Evolutionary conservation across 1,284 basidiomycete species (phyloP).

Genomic region (Clitocybe nebularis): DNA sequence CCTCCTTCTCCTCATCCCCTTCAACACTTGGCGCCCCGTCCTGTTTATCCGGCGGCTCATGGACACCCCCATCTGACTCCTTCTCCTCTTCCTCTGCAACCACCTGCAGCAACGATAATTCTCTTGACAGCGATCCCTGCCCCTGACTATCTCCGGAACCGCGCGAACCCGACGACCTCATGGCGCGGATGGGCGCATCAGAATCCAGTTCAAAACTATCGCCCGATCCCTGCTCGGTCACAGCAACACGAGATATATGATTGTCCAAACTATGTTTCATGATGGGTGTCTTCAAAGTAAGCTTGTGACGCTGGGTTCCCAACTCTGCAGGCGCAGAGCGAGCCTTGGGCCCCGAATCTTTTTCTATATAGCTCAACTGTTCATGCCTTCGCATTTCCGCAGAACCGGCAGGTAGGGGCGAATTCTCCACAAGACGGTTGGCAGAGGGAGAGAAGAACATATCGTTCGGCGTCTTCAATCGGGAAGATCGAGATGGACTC

Average conservation of each 20-base stretch:
- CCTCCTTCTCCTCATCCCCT: slow-evolving; percentile 21
- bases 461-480: background rate
- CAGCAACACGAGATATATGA: background rate
- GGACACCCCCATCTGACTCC: slow-evolving; percentile 11
- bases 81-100: slow-evolving; percentile 13
- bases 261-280: slow-evolving; percentile 14
- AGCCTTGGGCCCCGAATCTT: background rate
- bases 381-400: background rate
- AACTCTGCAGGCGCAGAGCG: slow-evolving; percentile 54
- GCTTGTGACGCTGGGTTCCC: slow-evolving; percentile 30
- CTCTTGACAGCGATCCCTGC: background rate
- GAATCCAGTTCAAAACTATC: slow-evolving; percentile 39
- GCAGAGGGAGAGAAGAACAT: slow-evolving; percentile 34
- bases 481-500: slow-evolving; percentile 1
- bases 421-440: slow-evolving; percentile 38
- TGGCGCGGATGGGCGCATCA: slow-evolving; percentile 38
- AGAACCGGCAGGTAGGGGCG: slow-evolving; percentile 29
- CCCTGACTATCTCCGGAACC: slow-evolving; percentile 10
- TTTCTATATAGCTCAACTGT: background rate
- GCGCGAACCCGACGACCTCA: slow-evolving; percentile 19
- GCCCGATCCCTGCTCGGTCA: background rate
- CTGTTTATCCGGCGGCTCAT: no score
- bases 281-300: slow-evolving; percentile 24
- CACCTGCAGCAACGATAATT: slow-evolving; percentile 9
- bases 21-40: slow-evolving; percentile 12